Evolutionary conservation across 169 alveolate species (phyloP), one percentile per base, ranked within the genome.

Genomic region (Plasmodium yoelii): DNA sequence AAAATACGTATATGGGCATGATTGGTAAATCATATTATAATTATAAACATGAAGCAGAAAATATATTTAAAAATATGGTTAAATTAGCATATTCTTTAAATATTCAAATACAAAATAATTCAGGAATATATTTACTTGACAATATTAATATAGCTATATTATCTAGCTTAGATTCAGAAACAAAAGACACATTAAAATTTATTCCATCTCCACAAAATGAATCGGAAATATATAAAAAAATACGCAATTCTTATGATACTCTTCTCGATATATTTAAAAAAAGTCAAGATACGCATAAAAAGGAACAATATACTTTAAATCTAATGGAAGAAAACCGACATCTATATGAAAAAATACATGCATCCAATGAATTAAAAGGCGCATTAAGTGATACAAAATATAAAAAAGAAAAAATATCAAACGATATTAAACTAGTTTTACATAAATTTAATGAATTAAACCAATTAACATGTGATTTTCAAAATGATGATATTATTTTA

Each of bases 401-500:
- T 71, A 71, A 39, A 1, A 59, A 71, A 71, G 28, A 18, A 5
- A 12, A 9, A 6, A n/a, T 71, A 8, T 15, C 44, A 19, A 19
- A 5, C 13, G 42, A 53, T 24, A n/a, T 71, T 19, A 12, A n/a
- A 4, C 34, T 9, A 6, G 7, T 18, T 53, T 71, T 59, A 12
- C 22, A 49, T n/a, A 71, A 71, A 10, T 10, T 12, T 39, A 18
- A 5, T 0, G 68, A 47, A 6, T 51, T 71, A 71, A 42, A 53
- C 39, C 3, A 51, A 24, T 13, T 53, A 2, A n/a, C 51, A 24
- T 51, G 65, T 19, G n/a, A 42, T 13, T 34, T 9, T 26, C 24
- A 53, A 51, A 51, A 19, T 71, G 51, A 42, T 53, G 68, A 71
- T n/a, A 47, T n/a, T 6, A 3, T 26, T 24, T 71, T 71, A 51